A percentile compares a stretch with the other conserved stretches of the same genome.
Conservation (phyloP, 2,329 filamentous ascomycete species). For the Fusarium decemcellulare region DNA sequence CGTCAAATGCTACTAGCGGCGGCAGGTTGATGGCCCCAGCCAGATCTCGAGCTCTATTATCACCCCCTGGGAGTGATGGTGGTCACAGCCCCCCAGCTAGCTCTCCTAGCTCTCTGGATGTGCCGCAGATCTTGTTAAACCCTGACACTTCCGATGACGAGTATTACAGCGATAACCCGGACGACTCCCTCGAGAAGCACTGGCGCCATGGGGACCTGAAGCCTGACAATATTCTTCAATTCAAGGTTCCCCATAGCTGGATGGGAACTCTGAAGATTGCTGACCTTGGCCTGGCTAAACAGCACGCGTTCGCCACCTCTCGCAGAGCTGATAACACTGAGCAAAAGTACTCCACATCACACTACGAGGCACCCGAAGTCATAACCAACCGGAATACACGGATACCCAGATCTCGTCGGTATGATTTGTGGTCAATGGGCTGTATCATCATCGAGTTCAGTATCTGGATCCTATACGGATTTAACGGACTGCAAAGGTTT, state of each 20-base stretch:
- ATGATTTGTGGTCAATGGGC: conserved; percentile 51
- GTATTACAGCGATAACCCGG: neutral
- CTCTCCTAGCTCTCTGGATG: neutral
- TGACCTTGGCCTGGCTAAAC: conserved; percentile 29
- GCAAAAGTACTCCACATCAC: conserved; percentile 25
- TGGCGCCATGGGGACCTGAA: conserved; percentile 38
- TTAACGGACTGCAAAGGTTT: conserved; percentile 12
- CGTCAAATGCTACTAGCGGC: neutral
- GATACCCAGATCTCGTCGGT: conserved; percentile 37
- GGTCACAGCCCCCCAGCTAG: no score
- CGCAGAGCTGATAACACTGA: neutral
- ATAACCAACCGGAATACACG: neutral
- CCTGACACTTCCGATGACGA: neutral
- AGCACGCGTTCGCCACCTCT: conserved; percentile 21
- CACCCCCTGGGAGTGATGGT: no score
- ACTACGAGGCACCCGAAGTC: conserved; percentile 35
- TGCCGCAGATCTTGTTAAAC: neutral
- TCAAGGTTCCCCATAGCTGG: conserved; percentile 1
- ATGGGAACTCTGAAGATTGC: conserved; percentile 32
- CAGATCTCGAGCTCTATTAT: conserved; percentile 3
- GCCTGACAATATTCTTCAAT: conserved; percentile 33
- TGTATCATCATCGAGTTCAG: conserved; percentile 49
- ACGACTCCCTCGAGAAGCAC: neutral
- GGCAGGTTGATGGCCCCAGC: neutral
- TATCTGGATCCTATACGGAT: conserved; percentile 48